Base-by-base conservation (phyloP, 1,284 basidiomycete species). In the Stereum hirsutum region DNA sequence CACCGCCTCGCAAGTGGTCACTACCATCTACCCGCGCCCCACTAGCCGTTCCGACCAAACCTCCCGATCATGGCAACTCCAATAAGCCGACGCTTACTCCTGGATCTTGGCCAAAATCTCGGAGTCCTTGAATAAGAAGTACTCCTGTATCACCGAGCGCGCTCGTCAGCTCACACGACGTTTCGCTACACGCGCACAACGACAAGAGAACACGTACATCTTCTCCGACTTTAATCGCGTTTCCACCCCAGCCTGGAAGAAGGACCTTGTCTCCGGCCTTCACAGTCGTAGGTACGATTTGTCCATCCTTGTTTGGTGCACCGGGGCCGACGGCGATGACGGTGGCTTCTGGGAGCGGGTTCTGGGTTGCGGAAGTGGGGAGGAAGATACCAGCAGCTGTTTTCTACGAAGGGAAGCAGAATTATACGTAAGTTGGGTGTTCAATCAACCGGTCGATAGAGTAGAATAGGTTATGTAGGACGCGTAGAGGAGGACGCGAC, bases 101-200 rank as follows among this genome's bases (percentile, higher is more conserved):
- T 84, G 78, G 61, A 98, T 93, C 74, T 96, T 97, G 53, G 95
- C 95, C 43, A 98, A 78, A 62, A 98, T 97, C 60, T 98, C 95
- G 28, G 81, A 69, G 68, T 98, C 95, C 66, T 87, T 89, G 81
- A 96, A 97, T 48, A 98, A 70, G 69, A 80, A 87, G 71, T 89
- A 99, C 64, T 98, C 95, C 91, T 94, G 57, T 39, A 17, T 11
- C 41, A 21, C 39, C n/a, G 36, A 44, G 42, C 42, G 25, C 36
- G 38, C n/a, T 23, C 23, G 17, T 24, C 31, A 36, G 21, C n/a
- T 27, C 15, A n/a, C 8, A 5, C n/a, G 15, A 39, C 15, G 24
- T 39, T 5, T 5, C 5, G 30, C 42, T 49, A 31, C n/a, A 5
- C 15, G 21, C 28, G 21, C 21, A 24, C 2, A 35, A 19, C 11